Base-by-base conservation (phyloP, 1,139 yeast genomes). In the Saccharomycopsis crataegensis region DNA sequence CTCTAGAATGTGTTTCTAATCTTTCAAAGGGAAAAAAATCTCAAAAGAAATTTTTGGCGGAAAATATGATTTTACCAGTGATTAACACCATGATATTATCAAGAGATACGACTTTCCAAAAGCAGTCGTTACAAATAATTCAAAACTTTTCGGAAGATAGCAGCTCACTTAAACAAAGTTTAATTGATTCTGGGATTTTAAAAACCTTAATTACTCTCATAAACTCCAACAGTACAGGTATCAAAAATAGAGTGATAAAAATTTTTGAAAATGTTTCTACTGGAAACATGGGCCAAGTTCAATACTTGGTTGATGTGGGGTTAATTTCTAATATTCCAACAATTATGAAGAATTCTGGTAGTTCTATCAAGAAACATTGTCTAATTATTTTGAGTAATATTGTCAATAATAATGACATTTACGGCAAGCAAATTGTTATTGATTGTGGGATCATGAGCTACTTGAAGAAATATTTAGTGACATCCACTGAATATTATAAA, bases 321-420 rank as follows among this genome's bases (percentile, higher is more conserved):
- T 37, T 56, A 9, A 47, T 56, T 16, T 46, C 49, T 1, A 46
- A 48, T 17, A 53, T 56, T 44, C 58, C 58, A 17, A 47, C 49
- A 38, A 49, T 56, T 16, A 56, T 56, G 58, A 53, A 51, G 40
- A 43, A 41, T 33, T 46, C 51, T 9, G 49, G 55, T 9, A 54
- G 55, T 36, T 54, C 57, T 3, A 41, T 54, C 6, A 56, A 56
- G 36, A 56, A 56, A 40, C 58, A 56, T 40, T 56, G 58, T 41
- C 46, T 56, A 28, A 51, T 51, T 33, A 53, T 56, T 22, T 44
- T 56, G 40, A 49, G 58, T 40, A 56, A 56, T 34, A 51, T 56
- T 33, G 52, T 48, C 34, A 43, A 45, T 22, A 28, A 42, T 11
- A 46, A 50, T 28, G 56, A 48, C 12, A 38, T 37, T 16, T 45